Evolutionary conservation across 1,139 yeast genomes (phyloP), one percentile per base, ranked within the genome.

Genomic region (Suhomyces atakaporum): DNA sequence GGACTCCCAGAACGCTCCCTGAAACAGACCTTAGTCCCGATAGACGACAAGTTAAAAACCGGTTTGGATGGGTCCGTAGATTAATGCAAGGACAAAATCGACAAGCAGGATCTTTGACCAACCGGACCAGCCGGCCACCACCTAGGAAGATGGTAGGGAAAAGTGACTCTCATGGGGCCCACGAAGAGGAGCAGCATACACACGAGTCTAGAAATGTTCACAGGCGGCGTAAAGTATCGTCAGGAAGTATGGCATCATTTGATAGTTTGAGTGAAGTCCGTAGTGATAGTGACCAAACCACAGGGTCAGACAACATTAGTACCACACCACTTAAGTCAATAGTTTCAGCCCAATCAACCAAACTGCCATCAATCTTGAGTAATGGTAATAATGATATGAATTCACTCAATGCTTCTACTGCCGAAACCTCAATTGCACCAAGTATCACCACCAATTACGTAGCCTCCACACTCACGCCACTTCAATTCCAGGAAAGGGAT

Each of bases 261-360:
- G 44, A 34, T 11, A 29, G 31, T 23, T 25, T 18, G 11, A 31
- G 31, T 3, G 39, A 31, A 3, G 19, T 31, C 7, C 32, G 28
- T 20, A 36, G 40, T 15, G 40, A 33, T 16, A 39, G 42, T 22
- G 69, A 62, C 42, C 58, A 56, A 18, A 38, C 39, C 36, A 50
- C 44, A 23, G 45, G 46, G n/a, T 48, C 57, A 7, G 73, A 67
- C 36, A 65, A 66, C 45, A 60, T 72, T 29, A 73, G 79, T 45
- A 75, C 81, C 15, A 66, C 64, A 3, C 82, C 84, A 0, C 56
- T 77, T 31, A 67, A 75, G 42, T 77, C 82, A 13, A 60, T 75
- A 28, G 61, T 70, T 15, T 74, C 80, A 2, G 54, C 64, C 2
- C 77, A 79, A 23, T 67, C 74, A n/a, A 70, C 75, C 5, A 62